Base-by-base conservation (phyloP, 1,284 basidiomycete genomes). In the Phlebopus sp. region DNA sequence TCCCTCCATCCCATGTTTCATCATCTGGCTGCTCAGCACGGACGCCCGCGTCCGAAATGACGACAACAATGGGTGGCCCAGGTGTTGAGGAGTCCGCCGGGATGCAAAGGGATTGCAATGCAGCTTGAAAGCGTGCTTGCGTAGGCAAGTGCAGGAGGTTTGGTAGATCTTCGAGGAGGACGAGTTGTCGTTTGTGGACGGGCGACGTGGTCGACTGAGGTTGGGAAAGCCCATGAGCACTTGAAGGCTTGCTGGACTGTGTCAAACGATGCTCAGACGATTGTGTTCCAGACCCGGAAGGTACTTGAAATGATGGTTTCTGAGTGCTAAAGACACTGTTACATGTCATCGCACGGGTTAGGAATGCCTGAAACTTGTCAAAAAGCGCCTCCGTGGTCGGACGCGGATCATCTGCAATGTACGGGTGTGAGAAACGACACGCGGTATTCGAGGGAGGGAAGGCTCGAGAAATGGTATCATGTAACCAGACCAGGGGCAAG, bases 101-200 rank as follows among this genome's bases (percentile, higher is more conserved):
- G 19, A 70, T 64, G 13, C 83, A 79, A 41, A 90, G 75, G 0
- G 76, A 68, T 19, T 79, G 69, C 0, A 99, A 67, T 0, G 85
- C 76, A 0, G 77, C 71, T 55, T 97, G 92, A 60, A 98, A 95
- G 1, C 81, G 77, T 3, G 75, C 68, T 53, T 86, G 85, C 0
- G 90, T 95, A 2, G 77, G 70, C 1, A 76, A 67, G 60, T 95
- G 89, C 4, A 90, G 71, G 36, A 98, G 77, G 61, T 98, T 97
- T 0, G 96, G 96, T 3, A 98, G 76, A 51, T 97, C 92, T 64
- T 97, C 94, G 7, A 99, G 74, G 6, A 99, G 79, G 42, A 99
- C 79, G 4, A 96, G 60, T 40, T 79, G 79, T 7, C 72, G 71
- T 38, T 67, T 73, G 1, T 51, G 34, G 10, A 48, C 23, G 37